A percentile compares a stretch with the other conserved stretches of the same genome.
Evolutionary conservation across 805 yeast genomes (phyloP).

Genomic region (Ogataea degrootiae): DNA sequence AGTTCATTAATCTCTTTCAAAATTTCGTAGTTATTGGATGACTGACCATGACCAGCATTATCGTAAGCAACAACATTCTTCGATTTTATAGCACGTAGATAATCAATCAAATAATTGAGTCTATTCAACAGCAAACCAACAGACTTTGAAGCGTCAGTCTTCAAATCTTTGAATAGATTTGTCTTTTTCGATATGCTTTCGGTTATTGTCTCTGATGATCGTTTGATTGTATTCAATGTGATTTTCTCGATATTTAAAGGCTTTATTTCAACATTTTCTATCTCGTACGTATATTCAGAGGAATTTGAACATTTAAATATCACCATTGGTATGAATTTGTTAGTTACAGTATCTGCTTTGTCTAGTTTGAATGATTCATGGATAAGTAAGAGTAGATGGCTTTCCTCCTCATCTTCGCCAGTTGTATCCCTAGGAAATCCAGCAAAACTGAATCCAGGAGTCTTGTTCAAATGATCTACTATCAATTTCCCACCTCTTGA

Average conservation of each 20-base stretch:
- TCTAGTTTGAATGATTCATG: conserved; percentile 1
- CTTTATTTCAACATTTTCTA: conserved; percentile 6
- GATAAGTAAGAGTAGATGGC: not conserved
- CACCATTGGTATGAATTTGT: conserved; percentile 1
- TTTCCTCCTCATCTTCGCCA: not conserved
- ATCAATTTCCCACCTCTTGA: not conserved
- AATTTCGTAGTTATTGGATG: conserved; percentile 1
- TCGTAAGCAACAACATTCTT: conserved; percentile 2
- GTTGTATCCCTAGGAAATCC: not conserved
- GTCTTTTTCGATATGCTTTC: not conserved
- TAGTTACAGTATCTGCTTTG: not conserved
- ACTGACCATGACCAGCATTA: not conserved
- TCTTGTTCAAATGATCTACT: not conserved
- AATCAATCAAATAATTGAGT: conserved; percentile 7
- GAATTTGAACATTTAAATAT: not conserved
- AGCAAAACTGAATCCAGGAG: not conserved
- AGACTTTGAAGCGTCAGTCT: not conserved
- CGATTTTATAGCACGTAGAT: conserved; percentile 6
- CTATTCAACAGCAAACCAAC: conserved; percentile 2
- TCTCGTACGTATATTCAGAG: not conserved
- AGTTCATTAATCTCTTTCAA: conserved; percentile 10
- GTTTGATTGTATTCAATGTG: conserved; percentile 10
- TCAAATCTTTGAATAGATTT: conserved; percentile 2
- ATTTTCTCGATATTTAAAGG: conserved; percentile 13
- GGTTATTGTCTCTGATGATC: not conserved